phyloP scores from a whole-genome alignment of 1,284 basidiomycete species.

The Puccinia novopanici region DNA sequence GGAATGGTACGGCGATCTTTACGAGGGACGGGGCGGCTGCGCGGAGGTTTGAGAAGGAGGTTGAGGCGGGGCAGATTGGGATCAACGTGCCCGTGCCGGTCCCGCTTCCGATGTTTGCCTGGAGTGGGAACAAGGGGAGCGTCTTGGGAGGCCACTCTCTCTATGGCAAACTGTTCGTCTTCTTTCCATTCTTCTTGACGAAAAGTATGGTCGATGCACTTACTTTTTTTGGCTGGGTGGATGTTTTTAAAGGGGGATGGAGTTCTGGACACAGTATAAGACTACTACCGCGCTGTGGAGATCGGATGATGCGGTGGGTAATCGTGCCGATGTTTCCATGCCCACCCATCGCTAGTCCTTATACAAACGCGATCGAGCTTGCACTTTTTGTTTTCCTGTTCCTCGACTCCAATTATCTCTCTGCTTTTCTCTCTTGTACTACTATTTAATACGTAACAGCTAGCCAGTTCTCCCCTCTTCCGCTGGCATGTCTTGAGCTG shows the following conservation, averaged over 20 bases:
- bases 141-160: slow-evolving; percentile 85
- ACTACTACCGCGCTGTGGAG: slow-evolving; percentile 42
- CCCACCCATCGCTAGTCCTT: slow-evolving; percentile 43
- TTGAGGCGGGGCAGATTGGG: slow-evolving; percentile 79
- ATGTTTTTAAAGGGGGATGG: slow-evolving; percentile 33
- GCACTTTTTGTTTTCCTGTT: neutral
- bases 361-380: no score
- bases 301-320: slow-evolving; percentile 41
- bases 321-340: slow-evolving; percentile 47
- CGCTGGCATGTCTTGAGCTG: no score
- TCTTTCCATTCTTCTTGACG: neutral
- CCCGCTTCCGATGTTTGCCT: slow-evolving; percentile 62
- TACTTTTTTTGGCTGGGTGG: neutral
- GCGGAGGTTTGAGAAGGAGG: slow-evolving; percentile 83
- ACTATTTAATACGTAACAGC: no score
- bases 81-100: slow-evolving; percentile 87
- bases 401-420: neutral
- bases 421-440: no score
- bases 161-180: slow-evolving; percentile 75
- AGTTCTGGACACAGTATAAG: slow-evolving; percentile 49
- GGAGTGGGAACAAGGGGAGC: slow-evolving; percentile 87
- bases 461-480: no score
- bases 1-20: slow-evolving; percentile 95
- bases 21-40: slow-evolving; percentile 96
- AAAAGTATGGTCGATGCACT: no score